A percentile compares a stretch with the other conserved stretches of the same genome.
These are phyloP conservation scores for Coemansia sp. DNA, from an alignment of 192 early-diverging fungal genomes.

Conservation along the genomic window DNA sequence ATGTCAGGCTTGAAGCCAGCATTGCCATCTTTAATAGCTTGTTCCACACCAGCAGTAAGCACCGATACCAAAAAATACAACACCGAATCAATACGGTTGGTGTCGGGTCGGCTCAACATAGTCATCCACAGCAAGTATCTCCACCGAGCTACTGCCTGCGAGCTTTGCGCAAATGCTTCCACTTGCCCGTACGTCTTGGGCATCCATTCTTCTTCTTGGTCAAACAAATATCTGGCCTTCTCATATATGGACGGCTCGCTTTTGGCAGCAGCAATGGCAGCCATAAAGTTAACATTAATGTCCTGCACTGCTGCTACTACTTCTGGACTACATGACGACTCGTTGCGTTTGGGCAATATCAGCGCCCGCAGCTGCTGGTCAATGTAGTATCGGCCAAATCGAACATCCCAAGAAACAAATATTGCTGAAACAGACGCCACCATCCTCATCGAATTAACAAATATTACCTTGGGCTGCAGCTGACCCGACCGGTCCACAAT, in stretches of 20 bases:
- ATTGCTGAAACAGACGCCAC: conserved; percentile 2
- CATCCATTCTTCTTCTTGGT: conserved; percentile 10
- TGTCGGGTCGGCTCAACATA: conserved; percentile 16
- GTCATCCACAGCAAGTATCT: conserved; percentile 40
- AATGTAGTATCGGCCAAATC: conserved; percentile 35
- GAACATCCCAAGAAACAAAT: conserved; percentile 27
- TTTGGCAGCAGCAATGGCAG: conserved; percentile 1
- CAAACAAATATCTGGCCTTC: conserved; percentile 11
- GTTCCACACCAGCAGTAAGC: conserved; percentile 18
- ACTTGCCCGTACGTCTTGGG: conserved; percentile 8
- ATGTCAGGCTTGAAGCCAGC: not conserved
- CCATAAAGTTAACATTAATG: conserved; percentile 5
- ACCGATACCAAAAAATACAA: conserved; percentile 22
- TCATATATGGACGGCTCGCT: not conserved
- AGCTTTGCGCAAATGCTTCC: conserved; percentile 12
- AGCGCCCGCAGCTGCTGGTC: conserved; percentile 19
- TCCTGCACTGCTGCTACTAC: conserved; percentile 4
- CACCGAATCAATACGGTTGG: conserved; percentile 35
- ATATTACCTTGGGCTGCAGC: conserved; percentile 16
- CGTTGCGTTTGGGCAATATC: not conserved
- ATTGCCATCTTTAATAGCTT: not conserved
- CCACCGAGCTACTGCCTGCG: conserved; percentile 32
- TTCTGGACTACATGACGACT: not conserved
- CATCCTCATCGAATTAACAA: conserved; percentile 21
- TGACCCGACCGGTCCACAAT: conserved; percentile 4